A percentile compares a stretch with the other conserved stretches of the same genome.
phyloP scores from a whole-genome alignment of 2,329 filamentous ascomycete species.

The Fusarium tupiense region DNA sequence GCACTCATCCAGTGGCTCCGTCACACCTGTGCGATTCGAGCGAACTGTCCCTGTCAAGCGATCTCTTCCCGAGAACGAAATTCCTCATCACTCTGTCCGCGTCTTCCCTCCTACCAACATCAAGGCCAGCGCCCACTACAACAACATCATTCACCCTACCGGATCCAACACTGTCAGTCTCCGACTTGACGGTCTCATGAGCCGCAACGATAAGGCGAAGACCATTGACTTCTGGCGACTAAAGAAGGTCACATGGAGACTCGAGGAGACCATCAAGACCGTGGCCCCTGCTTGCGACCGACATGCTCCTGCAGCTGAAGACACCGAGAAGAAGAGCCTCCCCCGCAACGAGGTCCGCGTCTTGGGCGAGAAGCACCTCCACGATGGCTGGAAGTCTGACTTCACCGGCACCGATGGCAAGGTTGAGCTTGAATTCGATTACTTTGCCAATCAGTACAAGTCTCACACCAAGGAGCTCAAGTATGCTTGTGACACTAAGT shows the following conservation, averaged over 20 bases:
- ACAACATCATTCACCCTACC: slow-evolving; percentile 85
- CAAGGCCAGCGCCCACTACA: slow-evolving; percentile 83
- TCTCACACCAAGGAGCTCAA: slow-evolving; percentile 60
- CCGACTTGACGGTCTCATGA: slow-evolving; percentile 86
- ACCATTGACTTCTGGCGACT: slow-evolving; percentile 86
- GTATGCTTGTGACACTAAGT: slow-evolving; percentile 81
- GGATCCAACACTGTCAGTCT: slow-evolving; percentile 83
- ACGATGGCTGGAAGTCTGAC: slow-evolving; percentile 88
- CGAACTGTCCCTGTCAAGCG: slow-evolving; percentile 79
- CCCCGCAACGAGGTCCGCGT: slow-evolving; percentile 79
- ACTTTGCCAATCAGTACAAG: slow-evolving; percentile 52
- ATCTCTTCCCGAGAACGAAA: slow-evolving; percentile 76
- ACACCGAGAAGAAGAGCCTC: slow-evolving; percentile 67
- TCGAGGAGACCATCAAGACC: slow-evolving; percentile 86
- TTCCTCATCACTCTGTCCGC: slow-evolving; percentile 88
- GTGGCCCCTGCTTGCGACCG: slow-evolving; percentile 82
- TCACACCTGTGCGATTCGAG: slow-evolving; percentile 69
- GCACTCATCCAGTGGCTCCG: slow-evolving; percentile 46
- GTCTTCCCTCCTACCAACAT: slow-evolving; percentile 97
- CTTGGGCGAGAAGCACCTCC: slow-evolving; percentile 83
- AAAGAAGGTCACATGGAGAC: slow-evolving; percentile 90
- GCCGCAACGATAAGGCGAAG: slow-evolving; percentile 72
- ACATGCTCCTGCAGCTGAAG: slow-evolving; percentile 64
- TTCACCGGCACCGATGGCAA: slow-evolving; percentile 64
- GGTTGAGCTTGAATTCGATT: slow-evolving; percentile 84